phyloP scores from a whole-genome alignment of 2,329 filamentous ascomycete species.

The Epicoccum nigrum region DNA sequence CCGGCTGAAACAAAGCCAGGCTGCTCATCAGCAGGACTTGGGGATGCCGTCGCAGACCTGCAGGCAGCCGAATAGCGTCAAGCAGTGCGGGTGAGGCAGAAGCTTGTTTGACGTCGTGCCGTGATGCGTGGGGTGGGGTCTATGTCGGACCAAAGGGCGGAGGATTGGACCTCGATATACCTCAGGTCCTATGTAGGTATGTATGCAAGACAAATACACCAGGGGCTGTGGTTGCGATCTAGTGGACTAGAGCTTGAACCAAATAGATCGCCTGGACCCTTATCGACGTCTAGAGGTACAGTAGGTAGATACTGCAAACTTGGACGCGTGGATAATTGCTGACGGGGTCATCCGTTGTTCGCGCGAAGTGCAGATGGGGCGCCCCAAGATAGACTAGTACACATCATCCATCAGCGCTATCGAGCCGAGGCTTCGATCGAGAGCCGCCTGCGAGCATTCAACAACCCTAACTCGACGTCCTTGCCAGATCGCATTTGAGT shows the following conservation, averaged over 20 bases:
- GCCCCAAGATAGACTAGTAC: neutral
- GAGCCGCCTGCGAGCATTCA: conserved; percentile 1
- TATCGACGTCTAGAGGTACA: neutral
- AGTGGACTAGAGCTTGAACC: neutral
- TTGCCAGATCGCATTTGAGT: neutral
- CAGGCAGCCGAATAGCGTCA: conserved; percentile 29
- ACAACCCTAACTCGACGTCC: conserved; percentile 16
- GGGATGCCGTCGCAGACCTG: conserved; percentile 37
- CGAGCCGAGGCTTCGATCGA: conserved; percentile 15
- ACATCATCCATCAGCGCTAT: neutral
- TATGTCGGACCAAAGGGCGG: conserved; percentile 12
- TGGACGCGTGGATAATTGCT: neutral
- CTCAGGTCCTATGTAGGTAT: no score
- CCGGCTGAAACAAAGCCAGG: conserved; percentile 42
- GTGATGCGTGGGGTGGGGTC: conserved; percentile 13
- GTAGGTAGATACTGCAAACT: no score
- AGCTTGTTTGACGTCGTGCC: conserved; percentile 28
- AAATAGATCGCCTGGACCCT: neutral
- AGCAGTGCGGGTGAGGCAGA: conserved; percentile 25
- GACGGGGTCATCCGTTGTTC: conserved; percentile 10
- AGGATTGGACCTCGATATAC: neutral
- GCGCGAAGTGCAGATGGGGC: conserved; percentile 1
- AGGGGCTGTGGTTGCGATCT: neutral
- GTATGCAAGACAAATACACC: conserved; percentile 3
- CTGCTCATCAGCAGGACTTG: conserved; percentile 24